These are phyloP conservation scores for Miscanthus lutarioriparius DNA, from an alignment of 176 grass and related monocot species.

Conservation along the genomic window DNA sequence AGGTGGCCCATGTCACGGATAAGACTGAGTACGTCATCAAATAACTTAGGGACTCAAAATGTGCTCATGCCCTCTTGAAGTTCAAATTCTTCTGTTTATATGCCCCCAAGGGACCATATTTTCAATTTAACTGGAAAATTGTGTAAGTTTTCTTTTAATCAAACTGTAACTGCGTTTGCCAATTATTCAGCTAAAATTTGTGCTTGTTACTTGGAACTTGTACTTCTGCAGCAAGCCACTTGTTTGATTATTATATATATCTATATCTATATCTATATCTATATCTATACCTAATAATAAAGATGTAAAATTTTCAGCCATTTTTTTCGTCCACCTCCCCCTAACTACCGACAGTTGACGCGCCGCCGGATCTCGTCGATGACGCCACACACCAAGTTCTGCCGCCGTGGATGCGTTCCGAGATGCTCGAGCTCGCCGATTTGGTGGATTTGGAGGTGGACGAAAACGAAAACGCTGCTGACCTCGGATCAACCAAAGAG, in stretches of 20 bases:
- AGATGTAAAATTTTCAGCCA: too few species aligned
- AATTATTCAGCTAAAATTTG: not conserved
- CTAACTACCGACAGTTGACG: too few species aligned
- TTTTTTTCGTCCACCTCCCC: too few species aligned
- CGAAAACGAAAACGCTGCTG: too few species aligned
- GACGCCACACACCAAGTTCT: too few species aligned
- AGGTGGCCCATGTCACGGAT: constrained; percentile 6
- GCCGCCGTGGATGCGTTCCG: too few species aligned
- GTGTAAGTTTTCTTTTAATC: not conserved
- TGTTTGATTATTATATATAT: not conserved
- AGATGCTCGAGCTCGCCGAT: too few species aligned
- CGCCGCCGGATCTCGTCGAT: too few species aligned
- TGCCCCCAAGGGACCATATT: not conserved
- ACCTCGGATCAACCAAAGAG: too few species aligned
- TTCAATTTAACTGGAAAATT: not conserved
- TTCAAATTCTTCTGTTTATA: not conserved
- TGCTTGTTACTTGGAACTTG: not conserved
- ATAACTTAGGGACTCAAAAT: not conserved
- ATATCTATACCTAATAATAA: too few species aligned
- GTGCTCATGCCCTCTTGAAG: not conserved
- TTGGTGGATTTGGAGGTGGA: too few species aligned
- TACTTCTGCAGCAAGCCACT: not conserved
- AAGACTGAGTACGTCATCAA: not conserved
- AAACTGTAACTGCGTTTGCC: not conserved
- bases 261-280: too few species aligned